Conservation (phyloP, 2,329 filamentous ascomycete genomes). For the Sclerotinia borealis region DNA sequence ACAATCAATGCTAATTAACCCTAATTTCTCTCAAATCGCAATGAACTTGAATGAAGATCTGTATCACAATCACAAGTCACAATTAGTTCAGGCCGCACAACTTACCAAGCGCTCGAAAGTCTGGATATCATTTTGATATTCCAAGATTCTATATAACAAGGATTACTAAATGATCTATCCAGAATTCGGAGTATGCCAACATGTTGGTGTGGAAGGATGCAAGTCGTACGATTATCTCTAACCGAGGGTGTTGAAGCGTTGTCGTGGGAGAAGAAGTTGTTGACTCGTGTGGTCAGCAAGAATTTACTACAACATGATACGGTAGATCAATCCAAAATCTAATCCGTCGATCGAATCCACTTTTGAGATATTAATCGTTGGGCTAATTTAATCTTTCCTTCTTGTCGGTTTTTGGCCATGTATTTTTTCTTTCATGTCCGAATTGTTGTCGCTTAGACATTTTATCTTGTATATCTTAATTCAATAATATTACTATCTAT, state of each 20-base stretch:
- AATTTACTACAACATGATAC: neutral
- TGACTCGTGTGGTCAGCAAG: conserved; percentile 2
- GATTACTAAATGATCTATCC: conserved; percentile 3
- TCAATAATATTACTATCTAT: neutral
- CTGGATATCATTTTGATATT: neutral
- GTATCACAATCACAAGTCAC: neutral
- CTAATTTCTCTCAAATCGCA: neutral
- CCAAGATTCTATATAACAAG: neutral
- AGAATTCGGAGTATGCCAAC: neutral
- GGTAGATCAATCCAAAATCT: conserved; percentile 6
- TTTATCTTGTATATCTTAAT: neutral
- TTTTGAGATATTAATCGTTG: neutral
- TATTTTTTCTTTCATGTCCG: neutral
- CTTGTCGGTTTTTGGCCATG: neutral
- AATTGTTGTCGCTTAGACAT: neutral
- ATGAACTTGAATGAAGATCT: too few species aligned
- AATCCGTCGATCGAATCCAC: neutral
- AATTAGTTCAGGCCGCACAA: neutral
- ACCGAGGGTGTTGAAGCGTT: neutral
- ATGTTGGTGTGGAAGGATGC: neutral
- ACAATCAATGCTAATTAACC: neutral
- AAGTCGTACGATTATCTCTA: conserved; percentile 11
- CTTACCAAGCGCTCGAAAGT: neutral
- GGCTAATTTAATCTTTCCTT: neutral
- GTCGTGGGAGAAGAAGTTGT: neutral